Evolutionary conservation across 2,329 filamentous ascomycete genomes (phyloP).

Genomic region (Metarhizium guizhouense): DNA sequence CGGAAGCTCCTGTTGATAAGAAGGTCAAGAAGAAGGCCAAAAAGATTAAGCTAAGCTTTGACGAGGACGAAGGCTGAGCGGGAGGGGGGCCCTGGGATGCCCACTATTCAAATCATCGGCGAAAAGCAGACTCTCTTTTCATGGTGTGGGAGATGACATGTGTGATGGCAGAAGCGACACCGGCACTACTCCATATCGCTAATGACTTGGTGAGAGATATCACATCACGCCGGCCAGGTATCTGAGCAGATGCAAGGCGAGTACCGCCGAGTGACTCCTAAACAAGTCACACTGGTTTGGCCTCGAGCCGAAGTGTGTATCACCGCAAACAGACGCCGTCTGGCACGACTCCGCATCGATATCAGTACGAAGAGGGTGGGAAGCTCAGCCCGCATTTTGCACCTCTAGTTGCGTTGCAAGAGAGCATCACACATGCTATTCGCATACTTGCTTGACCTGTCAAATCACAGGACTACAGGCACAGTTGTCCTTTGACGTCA

Average conservation of each 20-base stretch:
- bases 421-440: not conserved
- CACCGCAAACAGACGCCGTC: not conserved
- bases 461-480: not conserved
- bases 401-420: not conserved
- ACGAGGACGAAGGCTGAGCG: conserved; percentile 44
- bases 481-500: not conserved
- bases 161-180: not conserved
- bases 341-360: not conserved
- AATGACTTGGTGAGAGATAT: not conserved
- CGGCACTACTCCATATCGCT: not conserved
- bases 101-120: conserved; percentile 7
- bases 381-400: no score
- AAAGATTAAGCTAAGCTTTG: conserved; percentile 62
- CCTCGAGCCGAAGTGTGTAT: not conserved
- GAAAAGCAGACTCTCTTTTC: not conserved
- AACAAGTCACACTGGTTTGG: conserved; percentile 1
- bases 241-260: not conserved
- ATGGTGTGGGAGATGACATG: not conserved
- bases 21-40: conserved; percentile 45
- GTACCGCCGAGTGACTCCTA: not conserved
- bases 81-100: not conserved
- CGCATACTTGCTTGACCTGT: no score
- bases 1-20: conserved; percentile 18
- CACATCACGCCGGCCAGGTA: not conserved
- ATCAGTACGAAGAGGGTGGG: not conserved